Conservation (phyloP, 2,329 filamentous ascomycete species). For the Beauveria pseudobassiana region DNA sequence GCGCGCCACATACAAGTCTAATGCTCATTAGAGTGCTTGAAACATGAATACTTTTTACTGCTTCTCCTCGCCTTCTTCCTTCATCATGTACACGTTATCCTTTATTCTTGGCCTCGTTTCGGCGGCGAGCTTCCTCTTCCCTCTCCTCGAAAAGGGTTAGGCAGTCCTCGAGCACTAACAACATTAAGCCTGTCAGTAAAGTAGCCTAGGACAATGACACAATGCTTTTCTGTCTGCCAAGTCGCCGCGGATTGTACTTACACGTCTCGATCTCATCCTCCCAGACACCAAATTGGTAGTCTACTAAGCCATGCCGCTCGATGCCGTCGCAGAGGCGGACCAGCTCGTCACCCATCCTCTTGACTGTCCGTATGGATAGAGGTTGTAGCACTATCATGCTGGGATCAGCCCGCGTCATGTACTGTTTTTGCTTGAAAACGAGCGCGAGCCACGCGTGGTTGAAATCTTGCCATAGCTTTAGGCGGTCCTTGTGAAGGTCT, state of each 20-base stretch:
- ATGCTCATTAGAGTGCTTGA: not conserved
- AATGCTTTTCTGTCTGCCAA: not conserved
- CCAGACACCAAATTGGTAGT: slow-evolving; percentile 95
- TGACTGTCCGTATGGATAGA: slow-evolving; percentile 60
- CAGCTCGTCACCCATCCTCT: slow-evolving; percentile 75
- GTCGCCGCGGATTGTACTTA: slow-evolving; percentile 37
- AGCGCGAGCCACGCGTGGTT: slow-evolving; percentile 86
- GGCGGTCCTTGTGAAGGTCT: slow-evolving; percentile 63
- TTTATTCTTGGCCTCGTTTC: not conserved
- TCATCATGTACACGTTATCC: slow-evolving; percentile 6
- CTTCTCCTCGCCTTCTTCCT: not conserved
- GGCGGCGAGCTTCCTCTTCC: slow-evolving; percentile 12
- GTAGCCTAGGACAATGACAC: not conserved
- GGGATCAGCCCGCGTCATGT: slow-evolving; percentile 54
- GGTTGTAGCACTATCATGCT: slow-evolving; percentile 41
- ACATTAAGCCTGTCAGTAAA: not conserved
- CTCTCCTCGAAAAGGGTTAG: slow-evolving; percentile 38
- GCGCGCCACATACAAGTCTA: not conserved
- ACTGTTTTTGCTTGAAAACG: slow-evolving; percentile 75
- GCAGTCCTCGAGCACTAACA: slow-evolving; percentile 30
- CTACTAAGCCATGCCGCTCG: slow-evolving; percentile 87
- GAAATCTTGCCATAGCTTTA: slow-evolving; percentile 88
- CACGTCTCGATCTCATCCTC: slow-evolving; percentile 84
- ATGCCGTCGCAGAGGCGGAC: slow-evolving; percentile 77
- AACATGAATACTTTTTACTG: not conserved